Evolutionary conservation across 495 filamentous ascomycete species (phyloP), one percentile per base, ranked within the genome.

Genomic region (Cercophora sp.): DNA sequence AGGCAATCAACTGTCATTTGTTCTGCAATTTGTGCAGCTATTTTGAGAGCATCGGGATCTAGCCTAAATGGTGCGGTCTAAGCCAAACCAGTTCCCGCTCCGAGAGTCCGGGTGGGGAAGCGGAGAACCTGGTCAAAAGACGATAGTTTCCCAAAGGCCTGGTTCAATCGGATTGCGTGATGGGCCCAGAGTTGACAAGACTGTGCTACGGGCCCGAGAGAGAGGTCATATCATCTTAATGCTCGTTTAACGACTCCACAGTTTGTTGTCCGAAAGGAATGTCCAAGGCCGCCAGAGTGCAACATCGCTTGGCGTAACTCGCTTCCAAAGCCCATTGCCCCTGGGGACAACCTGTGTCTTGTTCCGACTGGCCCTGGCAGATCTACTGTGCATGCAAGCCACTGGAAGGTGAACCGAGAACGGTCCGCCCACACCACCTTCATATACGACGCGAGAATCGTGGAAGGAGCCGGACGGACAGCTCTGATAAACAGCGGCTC

Each of bases 61-160:
- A 18, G 40, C 19, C 40, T 43, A 43, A 43, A 43, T 43, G 40
- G 19, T 32, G 8, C 13, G 29, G 29, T 32, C 8, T 13, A 4
- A 4, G 8, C 40, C 40, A 43, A 13, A 9, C n/a, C 8, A 5
- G 23, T 24, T 10, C 22, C 11, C 8, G 8, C 39, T n/a, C 13
- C 19, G 4, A 43, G 39, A 8, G 15, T 5, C n/a, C 3, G 31
- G 31, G 29, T 47, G 47, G 47, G 26, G 47, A 37, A 49, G 47
- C 48, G 48, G 48, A 51, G 36, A 51, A 51, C 48, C 48, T 31
- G 48, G 48, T 51, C 36, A 19, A 9, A n/a, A 16, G 8, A 11
- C 19, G 29, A 2, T 51, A 8, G 23, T 8, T 23, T 27, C 36
- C 48, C 48, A 51, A n/a, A 40, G 35, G 48, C 48, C 48, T 25